A percentile compares a stretch with the other conserved stretches of the same genome.
phyloP scores from a whole-genome alignment of 768 basidiomycete genomes.

The Phanerochaete carnosa region DNA sequence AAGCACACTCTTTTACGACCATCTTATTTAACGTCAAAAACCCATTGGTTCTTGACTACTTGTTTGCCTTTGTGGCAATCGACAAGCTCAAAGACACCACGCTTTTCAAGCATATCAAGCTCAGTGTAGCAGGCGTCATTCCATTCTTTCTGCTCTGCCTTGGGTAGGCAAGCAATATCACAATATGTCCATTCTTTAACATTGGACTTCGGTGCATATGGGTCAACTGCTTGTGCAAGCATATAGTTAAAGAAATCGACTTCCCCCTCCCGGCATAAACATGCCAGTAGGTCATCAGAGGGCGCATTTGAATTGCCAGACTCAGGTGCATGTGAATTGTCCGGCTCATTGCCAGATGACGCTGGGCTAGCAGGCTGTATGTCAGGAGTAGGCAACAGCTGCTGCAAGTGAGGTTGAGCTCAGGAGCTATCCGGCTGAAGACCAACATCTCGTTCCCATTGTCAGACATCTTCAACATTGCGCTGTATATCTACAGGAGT shows the following conservation, averaged over 20 bases:
- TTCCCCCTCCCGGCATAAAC: neutral
- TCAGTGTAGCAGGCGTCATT: conserved; percentile 1
- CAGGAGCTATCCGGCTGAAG: neutral
- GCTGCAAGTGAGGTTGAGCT: neutral
- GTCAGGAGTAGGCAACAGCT: neutral
- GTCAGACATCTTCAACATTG: neutral
- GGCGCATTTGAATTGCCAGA: neutral
- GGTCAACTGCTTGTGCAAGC: neutral
- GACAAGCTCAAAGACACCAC: conserved; percentile 23
- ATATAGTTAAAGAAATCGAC: neutral
- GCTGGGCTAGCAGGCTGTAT: neutral
- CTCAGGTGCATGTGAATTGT: neutral
- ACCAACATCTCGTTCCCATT: neutral
- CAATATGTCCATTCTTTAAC: conserved; percentile 2
- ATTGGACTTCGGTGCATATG: neutral
- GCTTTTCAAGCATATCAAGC: conserved; percentile 2
- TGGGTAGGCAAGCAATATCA: neutral
- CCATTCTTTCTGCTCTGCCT: conserved; percentile 8
- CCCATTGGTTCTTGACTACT: neutral
- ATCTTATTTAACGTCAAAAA: conserved; percentile 17
- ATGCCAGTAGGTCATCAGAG: neutral
- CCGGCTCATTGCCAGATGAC: neutral
- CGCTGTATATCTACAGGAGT: neutral
- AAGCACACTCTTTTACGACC: conserved; percentile 22
- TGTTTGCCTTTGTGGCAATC: conserved; percentile 15